Evolutionary conservation across 345 rosid species (phyloP).

Genomic region (Pistacia integerrima): DNA sequence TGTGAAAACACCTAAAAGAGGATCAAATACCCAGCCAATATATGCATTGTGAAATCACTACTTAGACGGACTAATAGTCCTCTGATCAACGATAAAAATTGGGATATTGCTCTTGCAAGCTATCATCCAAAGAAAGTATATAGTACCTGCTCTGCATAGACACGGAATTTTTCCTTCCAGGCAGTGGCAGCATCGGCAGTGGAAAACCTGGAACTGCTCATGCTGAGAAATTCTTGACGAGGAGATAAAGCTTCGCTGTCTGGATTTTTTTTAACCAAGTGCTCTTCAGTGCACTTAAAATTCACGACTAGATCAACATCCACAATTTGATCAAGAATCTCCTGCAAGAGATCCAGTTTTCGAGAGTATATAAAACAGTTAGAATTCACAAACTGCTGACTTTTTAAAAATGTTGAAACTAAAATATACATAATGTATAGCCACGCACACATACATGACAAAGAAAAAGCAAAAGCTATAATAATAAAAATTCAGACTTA

Average conservation of each 20-base stretch:
- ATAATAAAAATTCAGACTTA: conserved; percentile 32
- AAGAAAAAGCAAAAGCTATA: background rate
- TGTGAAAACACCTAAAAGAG: background rate
- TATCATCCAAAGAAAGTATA: background rate
- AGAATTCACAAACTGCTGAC: background rate
- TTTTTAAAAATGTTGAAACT: background rate
- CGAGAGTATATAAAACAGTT: background rate
- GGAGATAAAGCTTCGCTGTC: conserved; percentile 32
- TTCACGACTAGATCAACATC: conserved; percentile 87
- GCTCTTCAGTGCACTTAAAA: conserved; percentile 58
- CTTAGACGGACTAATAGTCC: background rate
- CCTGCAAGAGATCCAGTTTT: conserved; percentile 49
- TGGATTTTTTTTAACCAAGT: conserved; percentile 34
- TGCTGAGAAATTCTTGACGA: conserved; percentile 25
- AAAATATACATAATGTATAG: background rate
- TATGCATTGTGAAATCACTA: background rate
- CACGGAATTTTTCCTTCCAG: conserved; percentile 46
- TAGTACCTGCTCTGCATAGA: conserved; percentile 62
- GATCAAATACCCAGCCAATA: background rate
- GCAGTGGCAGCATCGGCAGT: conserved; percentile 39
- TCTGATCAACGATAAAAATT: background rate
- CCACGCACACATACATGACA: background rate
- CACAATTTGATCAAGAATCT: conserved; percentile 78
- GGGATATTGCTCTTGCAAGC: background rate
- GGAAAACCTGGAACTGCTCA: conserved; percentile 33